phyloP scores from a whole-genome alignment of 129 eudicot genomes.

The Chrysanthemum seticuspe region DNA sequence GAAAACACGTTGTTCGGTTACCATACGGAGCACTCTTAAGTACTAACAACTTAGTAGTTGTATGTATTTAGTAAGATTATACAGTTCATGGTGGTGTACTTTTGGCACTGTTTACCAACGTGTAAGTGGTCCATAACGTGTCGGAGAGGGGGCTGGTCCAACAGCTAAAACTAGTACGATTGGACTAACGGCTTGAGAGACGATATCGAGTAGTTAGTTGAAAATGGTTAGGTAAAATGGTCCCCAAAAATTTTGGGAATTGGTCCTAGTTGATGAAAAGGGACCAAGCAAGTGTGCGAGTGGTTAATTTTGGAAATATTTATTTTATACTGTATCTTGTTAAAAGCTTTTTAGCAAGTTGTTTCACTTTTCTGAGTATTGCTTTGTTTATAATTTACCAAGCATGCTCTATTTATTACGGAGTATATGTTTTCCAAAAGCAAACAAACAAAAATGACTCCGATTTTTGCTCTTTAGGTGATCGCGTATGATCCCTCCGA shows the following conservation, averaged over 20 bases:
- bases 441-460: no score
- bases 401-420: no score
- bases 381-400: no score
- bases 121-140: neutral
- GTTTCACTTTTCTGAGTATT: neutral
- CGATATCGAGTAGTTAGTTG: neutral
- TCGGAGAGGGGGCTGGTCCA: neutral
- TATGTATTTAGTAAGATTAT: no score
- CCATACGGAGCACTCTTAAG: no score
- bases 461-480: no score
- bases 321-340: no score
- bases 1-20: no score
- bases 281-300: neutral
- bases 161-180: neutral
- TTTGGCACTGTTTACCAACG: neutral
- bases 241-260: neutral
- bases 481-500: no score
- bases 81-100: neutral
- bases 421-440: no score
- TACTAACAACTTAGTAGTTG: no score
- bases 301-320: no score
- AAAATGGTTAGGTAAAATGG: neutral
- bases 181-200: constrained; percentile 3
- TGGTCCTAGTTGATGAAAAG: neutral
- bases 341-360: neutral